A percentile compares a stretch with the other conserved stretches of the same genome.
These are phyloP conservation scores for Aleurites moluccanus DNA, from an alignment of 441 rosid species.

Conservation along the genomic window DNA sequence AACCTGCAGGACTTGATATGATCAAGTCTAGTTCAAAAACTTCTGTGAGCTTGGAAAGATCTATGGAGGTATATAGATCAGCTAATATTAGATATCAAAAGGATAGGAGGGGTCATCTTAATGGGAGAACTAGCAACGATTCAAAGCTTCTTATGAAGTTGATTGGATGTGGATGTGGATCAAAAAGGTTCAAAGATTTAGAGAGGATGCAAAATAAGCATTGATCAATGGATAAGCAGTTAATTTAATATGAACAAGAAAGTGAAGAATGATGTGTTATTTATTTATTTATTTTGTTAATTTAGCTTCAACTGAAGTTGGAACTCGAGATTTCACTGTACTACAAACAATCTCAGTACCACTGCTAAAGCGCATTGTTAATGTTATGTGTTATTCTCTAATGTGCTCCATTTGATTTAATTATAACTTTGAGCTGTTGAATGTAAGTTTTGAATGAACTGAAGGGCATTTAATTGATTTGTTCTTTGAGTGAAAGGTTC, in stretches of 20 bases:
- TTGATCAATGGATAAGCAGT: not conserved
- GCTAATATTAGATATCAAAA: not conserved
- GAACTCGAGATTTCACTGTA: no score
- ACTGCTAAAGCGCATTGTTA: not conserved
- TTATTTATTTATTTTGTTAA: no score
- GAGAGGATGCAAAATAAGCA: not conserved
- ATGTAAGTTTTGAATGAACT: no score
- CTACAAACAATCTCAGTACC: no score
- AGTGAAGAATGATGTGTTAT: no score
- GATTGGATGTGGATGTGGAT: conserved; percentile 25
- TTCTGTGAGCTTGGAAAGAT: not conserved
- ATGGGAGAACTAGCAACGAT: not conserved
- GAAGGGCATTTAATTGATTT: no score
- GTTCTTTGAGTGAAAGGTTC: no score
- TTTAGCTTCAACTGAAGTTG: no score
- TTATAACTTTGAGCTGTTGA: no score
- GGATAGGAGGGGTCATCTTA: not conserved
- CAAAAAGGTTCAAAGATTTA: conserved; percentile 17
- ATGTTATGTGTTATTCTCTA: not conserved
- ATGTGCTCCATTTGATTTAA: not conserved
- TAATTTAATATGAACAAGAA: no score
- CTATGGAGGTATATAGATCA: not conserved
- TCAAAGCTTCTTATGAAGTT: conserved; percentile 20
- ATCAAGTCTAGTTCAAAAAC: not conserved
- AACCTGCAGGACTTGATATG: not conserved